Base-by-base conservation (phyloP, 768 basidiomycete species). In the Galerina marginata region DNA sequence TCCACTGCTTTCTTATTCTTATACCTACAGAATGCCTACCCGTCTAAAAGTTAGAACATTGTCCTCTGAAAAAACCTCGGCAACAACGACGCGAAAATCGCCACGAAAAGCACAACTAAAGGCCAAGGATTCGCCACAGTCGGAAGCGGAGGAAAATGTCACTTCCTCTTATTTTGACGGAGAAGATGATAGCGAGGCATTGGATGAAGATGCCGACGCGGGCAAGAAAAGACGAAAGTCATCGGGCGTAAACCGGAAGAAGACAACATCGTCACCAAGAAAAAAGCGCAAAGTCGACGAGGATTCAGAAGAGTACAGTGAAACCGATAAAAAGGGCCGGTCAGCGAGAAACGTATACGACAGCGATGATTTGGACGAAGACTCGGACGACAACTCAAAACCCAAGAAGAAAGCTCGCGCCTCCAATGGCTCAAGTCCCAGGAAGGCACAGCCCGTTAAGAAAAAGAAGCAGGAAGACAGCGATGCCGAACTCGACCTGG, bases 281-380 rank as follows among this genome's bases (percentile, higher is more conserved):
- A 62, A 50, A 43, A 60, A 37, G 14, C n/a, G 46, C 2, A 57
- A 49, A 49, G 43, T 51, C 46, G 59, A 59, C 12, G 55, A 57
- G 26, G n/a, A 51, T 33, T 50, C 54, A 48, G 39, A 42, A 36
- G 37, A 11, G 7, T 46, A 37, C 16, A 16, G 39, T 42, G 50
- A 20, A 33, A 33, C 29, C 4, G 29, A 33, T 2, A 33, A 33
- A 5, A 33, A 33, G 2, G 29, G 29, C 29, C 29, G 29, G 29
- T 33, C 29, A 33, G 2, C 29, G 29, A 33, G 29, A 29, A 67
- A 65, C 33, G 66, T 65, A 44, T 76, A 76, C 54, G 72, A 82
- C 58, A 83, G 83, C 59, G 81, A 84, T 62, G 81, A 78, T 38
- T 70, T 85, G 38, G 83, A 85, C 62, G 78, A 79, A 11, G 77